Evolutionary conservation across 345 rosid genomes (phyloP), one percentile per base, ranked within the genome.

Genomic region (Lagerstroemia speciosa): DNA sequence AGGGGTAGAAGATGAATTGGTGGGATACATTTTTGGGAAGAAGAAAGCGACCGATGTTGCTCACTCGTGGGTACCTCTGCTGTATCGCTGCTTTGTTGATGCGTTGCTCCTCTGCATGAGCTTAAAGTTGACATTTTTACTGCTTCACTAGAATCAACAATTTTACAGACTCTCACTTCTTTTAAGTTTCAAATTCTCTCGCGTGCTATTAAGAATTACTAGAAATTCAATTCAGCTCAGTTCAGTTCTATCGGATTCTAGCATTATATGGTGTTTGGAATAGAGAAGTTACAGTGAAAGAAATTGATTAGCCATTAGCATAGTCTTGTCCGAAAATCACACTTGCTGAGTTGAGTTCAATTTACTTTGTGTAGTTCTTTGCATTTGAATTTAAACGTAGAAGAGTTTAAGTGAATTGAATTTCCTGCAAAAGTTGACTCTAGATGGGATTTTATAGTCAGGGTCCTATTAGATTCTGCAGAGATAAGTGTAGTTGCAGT

Each of bases 31-130:
- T 11, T 73, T 86, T 76, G 97, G 97, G 72, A 84, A 71, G 80
- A 90, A 83, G 85, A 93, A 84, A 61, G 89, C 96, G 71, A 91
- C 98, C n/a, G 92, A 93, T 83, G 89, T 86, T 48, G 97, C 96
- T 83, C 98, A 87, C 72, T 74, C 83, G 97, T 93, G 75, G 80
- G 87, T 87, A 73, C 77, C 75, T 58, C 6, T 26, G 17, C 62
- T 52, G 27, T 72, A 60, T 14, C 38, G 43, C 29, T 52, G 30
- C 15, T 71, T 7, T 27, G 36, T 27, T 43, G n/a, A 43, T 32
- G 19, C 37, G 2, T 58, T 15, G 7, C 48, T 7, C 11, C 24
- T 68, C 48, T 41, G 19, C 48, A 7, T 61, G 17, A 41, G 24
- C 61, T 58, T 4, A 55, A 46, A 27, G 62, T 24, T 57, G 8